Percentiles rank a stretch among this genome's conserved stretches.
These are phyloP conservation scores for Saturnispora quitensis DNA, from an alignment of 805 yeast species.

Conservation along the genomic window DNA sequence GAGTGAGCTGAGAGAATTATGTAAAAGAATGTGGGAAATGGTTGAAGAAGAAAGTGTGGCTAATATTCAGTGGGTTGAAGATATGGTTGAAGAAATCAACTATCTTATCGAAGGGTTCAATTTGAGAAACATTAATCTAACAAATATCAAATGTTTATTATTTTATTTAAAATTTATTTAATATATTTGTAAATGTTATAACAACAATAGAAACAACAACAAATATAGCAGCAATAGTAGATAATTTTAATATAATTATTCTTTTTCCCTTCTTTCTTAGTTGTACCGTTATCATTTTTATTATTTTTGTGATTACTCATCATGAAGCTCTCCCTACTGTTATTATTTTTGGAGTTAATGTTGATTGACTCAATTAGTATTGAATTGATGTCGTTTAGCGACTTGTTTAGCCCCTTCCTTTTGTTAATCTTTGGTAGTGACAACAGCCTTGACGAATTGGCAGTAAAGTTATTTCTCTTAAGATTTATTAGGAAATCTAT, in stretches of 20 bases:
- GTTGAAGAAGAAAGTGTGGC: conserved; percentile 17
- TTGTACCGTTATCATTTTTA: background rate
- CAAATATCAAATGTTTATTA: conserved; percentile 5
- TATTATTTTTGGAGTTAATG: background rate
- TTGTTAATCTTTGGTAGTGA: background rate
- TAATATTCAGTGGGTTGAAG: conserved; percentile 2
- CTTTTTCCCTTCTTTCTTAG: background rate
- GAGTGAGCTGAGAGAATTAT: conserved; percentile 10
- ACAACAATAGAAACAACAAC: conserved; percentile 1
- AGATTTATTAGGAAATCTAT: conserved; percentile 24
- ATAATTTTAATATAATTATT: background rate
- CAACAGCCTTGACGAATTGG: background rate
- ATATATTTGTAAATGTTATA: conserved; percentile 2
- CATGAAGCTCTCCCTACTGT: background rate
- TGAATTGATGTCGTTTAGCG: conserved; percentile 5
- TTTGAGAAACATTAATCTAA: conserved; percentile 4
- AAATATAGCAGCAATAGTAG: background rate
- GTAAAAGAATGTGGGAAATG: conserved; percentile 20
- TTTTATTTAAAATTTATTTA: conserved; percentile 7
- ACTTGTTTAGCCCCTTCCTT: background rate
- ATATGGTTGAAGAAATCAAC: conserved; percentile 5
- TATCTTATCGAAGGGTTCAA: conserved; percentile 2
- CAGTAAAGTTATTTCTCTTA: background rate
- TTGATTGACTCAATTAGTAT: conserved; percentile 5
- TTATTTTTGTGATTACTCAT: background rate